phyloP scores from a whole-genome alignment of 163 green algal genomes.

The Scenedesmus sp. region DNA sequence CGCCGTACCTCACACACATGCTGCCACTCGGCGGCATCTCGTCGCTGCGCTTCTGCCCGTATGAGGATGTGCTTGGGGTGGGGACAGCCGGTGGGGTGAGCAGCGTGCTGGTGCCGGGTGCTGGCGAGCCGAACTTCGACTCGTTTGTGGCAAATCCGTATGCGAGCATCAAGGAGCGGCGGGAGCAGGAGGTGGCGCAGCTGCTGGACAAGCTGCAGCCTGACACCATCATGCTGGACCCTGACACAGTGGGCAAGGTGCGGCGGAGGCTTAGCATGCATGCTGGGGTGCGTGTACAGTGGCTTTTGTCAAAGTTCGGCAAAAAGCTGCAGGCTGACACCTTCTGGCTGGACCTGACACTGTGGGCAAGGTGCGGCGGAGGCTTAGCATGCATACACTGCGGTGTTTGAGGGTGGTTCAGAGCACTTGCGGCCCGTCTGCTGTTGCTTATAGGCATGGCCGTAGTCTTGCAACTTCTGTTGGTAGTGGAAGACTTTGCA shows the following conservation, averaged over 20 bases:
- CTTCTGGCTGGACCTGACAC: conserved; percentile 62
- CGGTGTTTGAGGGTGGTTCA: too few relatives aligned
- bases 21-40: conserved; percentile 59
- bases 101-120: conserved; percentile 89
- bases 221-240: conserved; percentile 96
- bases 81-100: conserved; percentile 81
- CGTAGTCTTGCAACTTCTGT: too few relatives aligned
- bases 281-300: not conserved
- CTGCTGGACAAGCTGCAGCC: conserved; percentile 98
- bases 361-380: conserved; percentile 79
- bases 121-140: conserved; percentile 98
- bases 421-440: too few relatives aligned
- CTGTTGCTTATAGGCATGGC: too few relatives aligned
- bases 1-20: conserved; percentile 92
- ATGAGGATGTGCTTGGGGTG: conserved; percentile 94
- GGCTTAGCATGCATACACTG: too few relatives aligned
- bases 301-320: not conserved
- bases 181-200: conserved; percentile 88
- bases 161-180: conserved; percentile 81
- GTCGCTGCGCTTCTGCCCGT: conserved; percentile 91
- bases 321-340: too few relatives aligned
- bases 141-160: conserved; percentile 97
- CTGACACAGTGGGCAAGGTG: conserved; percentile 86
- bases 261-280: not conserved
- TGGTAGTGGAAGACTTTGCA: too few relatives aligned